Conservation (phyloP, 352 stramenopile species). For the Halophytophthora batemanensis region DNA sequence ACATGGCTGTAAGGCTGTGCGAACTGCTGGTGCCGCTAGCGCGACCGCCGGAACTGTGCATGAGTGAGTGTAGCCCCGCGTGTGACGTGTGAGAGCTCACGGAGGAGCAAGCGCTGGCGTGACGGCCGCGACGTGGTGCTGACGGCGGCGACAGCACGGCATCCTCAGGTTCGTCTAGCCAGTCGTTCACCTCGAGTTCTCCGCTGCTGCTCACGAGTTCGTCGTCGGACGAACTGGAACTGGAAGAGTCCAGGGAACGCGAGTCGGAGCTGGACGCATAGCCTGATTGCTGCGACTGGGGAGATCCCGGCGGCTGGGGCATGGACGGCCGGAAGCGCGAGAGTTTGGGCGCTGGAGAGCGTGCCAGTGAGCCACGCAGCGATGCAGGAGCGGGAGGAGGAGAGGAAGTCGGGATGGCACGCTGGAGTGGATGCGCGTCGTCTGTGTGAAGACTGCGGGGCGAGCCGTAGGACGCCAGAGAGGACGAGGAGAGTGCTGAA, state of each 20-base stretch:
- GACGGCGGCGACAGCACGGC: constrained; percentile 49
- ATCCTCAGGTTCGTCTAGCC: constrained; percentile 72
- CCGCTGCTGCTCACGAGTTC: constrained; percentile 38
- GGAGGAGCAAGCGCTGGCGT: constrained; percentile 50
- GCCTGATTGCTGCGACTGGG: constrained; percentile 11
- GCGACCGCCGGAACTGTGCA: constrained; percentile 27
- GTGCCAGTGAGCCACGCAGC: constrained; percentile 22
- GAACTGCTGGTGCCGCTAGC: constrained; percentile 50
- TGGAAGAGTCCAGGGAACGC: constrained; percentile 33
- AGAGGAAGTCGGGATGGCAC: not conserved
- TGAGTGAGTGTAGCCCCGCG: constrained; percentile 24
- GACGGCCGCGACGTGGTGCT: constrained; percentile 20
- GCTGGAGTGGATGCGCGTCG: constrained; percentile 16
- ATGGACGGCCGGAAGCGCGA: constrained; percentile 36
- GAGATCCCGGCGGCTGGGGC: constrained; percentile 15
- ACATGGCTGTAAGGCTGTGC: constrained; percentile 56
- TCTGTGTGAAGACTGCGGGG: constrained; percentile 14
- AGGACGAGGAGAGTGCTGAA: constrained; percentile 8
- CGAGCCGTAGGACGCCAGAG: constrained; percentile 19
- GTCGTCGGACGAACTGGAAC: constrained; percentile 39
- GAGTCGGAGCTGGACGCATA: constrained; percentile 41
- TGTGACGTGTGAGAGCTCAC: constrained; percentile 42
- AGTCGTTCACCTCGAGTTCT: constrained; percentile 65
- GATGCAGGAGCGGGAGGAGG: not conserved
- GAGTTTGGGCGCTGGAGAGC: constrained; percentile 27